Percentiles rank a stretch among this genome's conserved stretches.
Conservation (phyloP, 352 stramenopile species). For the Phytophthora crassamura region DNA sequence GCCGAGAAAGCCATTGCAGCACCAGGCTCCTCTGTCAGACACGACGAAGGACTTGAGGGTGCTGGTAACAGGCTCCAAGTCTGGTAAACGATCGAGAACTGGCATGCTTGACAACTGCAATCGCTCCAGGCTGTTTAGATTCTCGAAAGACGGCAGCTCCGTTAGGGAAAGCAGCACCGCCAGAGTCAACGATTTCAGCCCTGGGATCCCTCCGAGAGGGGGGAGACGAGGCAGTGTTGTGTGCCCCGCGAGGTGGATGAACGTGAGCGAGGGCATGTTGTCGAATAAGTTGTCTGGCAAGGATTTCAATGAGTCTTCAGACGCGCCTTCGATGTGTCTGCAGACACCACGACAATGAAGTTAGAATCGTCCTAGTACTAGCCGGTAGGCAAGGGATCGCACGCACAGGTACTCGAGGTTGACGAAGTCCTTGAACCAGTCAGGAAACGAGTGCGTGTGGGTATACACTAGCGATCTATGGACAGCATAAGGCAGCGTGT, state of each 20-base stretch:
- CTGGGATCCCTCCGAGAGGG: constrained; percentile 26
- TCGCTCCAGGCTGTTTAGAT: constrained; percentile 16
- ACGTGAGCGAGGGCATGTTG: constrained; percentile 38
- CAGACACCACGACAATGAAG: not conserved
- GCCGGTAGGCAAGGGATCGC: too few relatives aligned
- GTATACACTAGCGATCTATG: constrained; percentile 47
- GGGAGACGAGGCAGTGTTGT: constrained; percentile 12
- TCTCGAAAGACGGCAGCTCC: constrained; percentile 17
- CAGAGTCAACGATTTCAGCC: constrained; percentile 29
- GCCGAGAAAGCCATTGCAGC: constrained; percentile 37
- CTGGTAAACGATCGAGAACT: constrained; percentile 5
- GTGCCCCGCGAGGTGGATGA: constrained; percentile 29
- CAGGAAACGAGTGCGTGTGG: constrained; percentile 25
- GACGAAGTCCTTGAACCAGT: constrained; percentile 33
- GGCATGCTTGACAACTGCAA: constrained; percentile 12
- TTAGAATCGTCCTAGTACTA: not conserved
- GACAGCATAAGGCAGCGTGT: too few relatives aligned
- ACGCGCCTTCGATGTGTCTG: constrained; percentile 18
- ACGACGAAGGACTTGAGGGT: constrained; percentile 6
- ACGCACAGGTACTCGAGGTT: constrained; percentile 41
- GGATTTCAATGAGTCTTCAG: not conserved
- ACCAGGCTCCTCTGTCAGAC: constrained; percentile 3
- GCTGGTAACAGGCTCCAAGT: constrained; percentile 15
- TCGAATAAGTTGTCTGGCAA: constrained; percentile 33
- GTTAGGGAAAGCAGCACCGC: constrained; percentile 12